Evolutionary conservation across 192 early-diverging fungal species (phyloP), one percentile per base, ranked within the genome.

Genomic region (Funneliformis mosseae): DNA sequence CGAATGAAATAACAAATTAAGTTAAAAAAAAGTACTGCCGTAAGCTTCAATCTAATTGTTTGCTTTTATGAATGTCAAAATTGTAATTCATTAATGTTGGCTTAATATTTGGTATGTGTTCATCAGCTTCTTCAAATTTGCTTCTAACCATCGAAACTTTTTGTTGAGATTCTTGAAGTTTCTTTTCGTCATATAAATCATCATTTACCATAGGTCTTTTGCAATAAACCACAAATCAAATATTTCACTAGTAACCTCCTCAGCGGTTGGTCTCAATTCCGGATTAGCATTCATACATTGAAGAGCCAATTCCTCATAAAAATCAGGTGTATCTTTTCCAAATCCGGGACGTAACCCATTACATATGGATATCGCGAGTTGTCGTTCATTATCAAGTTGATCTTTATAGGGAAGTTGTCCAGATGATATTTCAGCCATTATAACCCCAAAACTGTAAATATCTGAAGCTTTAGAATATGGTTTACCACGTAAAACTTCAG

Each of bases 371-470:
- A n/a, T n/a, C n/a, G n/a, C n/a, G n/a, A n/a, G n/a, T n/a, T n/a
- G n/a, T n/a, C n/a, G 1, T 25, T 3, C 8, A 27, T 6, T 63
- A 71, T 41, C 69, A 43, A 39, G 38, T n/a, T 5, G 12, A n/a
- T 43, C 41, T 39, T 8, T 14, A 43, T 81, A 85, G 8, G 84
- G 82, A 12, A 82, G 84, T 28, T 78, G 28, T 60, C 84, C 84
- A 25, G 84, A 83, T 25, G 82, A 81, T 28, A 85, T 43, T 27
- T 85, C 84, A 77, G 73, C 79, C 82, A 83, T 83, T 62, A 85
- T 83, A 43, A 83, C 80, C 14, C 84, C 82, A n/a, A 85, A 73
- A 80, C 77, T 80, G 74, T 85, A 85, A 4, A 83, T 66, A 33
- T 83, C 84, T 9, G 82, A 83, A 67, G 72, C 81, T 27, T 59